A percentile compares a stretch with the other conserved stretches of the same genome.
Evolutionary conservation across 208 protist species (phyloP).

Genomic region (Acanthamoeba polyphaga): DNA sequence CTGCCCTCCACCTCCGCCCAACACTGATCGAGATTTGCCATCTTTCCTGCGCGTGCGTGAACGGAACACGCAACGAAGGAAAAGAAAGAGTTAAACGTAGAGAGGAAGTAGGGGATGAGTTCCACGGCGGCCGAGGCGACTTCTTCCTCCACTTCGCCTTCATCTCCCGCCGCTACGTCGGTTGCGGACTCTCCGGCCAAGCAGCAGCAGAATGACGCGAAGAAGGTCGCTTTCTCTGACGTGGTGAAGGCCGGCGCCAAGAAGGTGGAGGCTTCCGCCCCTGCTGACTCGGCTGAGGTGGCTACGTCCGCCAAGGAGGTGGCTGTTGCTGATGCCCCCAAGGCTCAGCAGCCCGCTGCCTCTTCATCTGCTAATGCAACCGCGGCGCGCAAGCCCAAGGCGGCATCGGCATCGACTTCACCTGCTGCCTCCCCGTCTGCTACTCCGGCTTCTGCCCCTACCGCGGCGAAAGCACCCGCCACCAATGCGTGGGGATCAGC

Average conservation of each 20-base stretch:
- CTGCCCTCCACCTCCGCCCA: no score
- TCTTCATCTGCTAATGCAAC: not conserved
- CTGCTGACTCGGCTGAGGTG: not conserved
- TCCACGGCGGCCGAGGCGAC: not conserved
- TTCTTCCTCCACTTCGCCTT: not conserved
- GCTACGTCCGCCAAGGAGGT: not conserved
- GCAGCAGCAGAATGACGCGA: not conserved
- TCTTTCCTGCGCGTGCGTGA: not conserved
- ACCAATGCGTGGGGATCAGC: not conserved
- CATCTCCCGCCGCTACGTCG: not conserved
- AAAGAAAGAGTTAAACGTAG: not conserved
- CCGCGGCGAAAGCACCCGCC: not conserved
- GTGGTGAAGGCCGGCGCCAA: constrained; percentile 4
- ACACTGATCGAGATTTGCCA: not conserved
- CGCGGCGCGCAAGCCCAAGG: not conserved
- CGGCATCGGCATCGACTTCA: not conserved
- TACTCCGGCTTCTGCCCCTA: not conserved
- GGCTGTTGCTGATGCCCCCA: not conserved
- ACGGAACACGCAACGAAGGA: not conserved
- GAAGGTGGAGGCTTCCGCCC: not conserved
- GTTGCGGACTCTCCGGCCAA: constrained; percentile 10
- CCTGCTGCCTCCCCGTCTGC: not conserved
- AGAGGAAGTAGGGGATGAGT: constrained; percentile 21
- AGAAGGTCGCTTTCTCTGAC: not conserved
- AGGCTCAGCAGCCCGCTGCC: not conserved